phyloP scores from a whole-genome alignment of 1,284 basidiomycete species.

The Heliocybe sulcata region DNA sequence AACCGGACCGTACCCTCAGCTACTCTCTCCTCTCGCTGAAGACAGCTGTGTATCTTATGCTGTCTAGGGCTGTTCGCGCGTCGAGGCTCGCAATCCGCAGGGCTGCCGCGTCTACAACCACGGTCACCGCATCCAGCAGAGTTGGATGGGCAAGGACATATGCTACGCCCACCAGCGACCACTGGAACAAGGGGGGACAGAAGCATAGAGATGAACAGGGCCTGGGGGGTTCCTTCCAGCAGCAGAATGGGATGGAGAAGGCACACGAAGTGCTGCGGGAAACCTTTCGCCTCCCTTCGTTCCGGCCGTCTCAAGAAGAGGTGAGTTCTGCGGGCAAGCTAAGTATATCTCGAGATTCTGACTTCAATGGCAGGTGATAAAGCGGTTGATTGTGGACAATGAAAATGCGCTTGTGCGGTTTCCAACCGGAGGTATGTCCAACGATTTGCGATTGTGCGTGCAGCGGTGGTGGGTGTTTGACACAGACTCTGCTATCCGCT shows the following conservation, averaged over 20 bases:
- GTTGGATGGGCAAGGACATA: conserved; percentile 26
- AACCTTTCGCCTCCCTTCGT: conserved; percentile 26
- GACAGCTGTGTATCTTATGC: not conserved
- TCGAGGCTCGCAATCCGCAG: conserved; percentile 4
- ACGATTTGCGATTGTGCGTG: too few relatives aligned
- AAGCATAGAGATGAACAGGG: conserved; percentile 18
- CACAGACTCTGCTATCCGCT: too few relatives aligned
- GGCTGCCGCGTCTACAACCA: too few relatives aligned
- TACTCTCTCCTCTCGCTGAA: too few relatives aligned
- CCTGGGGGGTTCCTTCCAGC: conserved; percentile 75
- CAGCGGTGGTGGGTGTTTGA: too few relatives aligned
- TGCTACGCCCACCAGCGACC: conserved; percentile 33
- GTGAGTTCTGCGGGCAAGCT: conserved; percentile 10
- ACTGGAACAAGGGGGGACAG: conserved; percentile 27
- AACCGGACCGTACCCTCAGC: too few relatives aligned
- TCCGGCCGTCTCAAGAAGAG: conserved; percentile 29
- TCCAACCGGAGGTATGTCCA: conserved; percentile 28
- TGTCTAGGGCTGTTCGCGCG: not conserved
- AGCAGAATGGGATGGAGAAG: conserved; percentile 19
- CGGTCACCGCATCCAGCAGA: conserved; percentile 4
- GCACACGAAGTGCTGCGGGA: conserved; percentile 22
- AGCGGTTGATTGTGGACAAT: conserved; percentile 28
- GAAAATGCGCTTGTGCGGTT: conserved; percentile 31
- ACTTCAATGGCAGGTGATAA: conserved; percentile 22
- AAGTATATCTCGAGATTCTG: not conserved